Evolutionary conservation across 2,329 filamentous ascomycete genomes (phyloP).

Genomic region (Aureobasidium sp.): DNA sequence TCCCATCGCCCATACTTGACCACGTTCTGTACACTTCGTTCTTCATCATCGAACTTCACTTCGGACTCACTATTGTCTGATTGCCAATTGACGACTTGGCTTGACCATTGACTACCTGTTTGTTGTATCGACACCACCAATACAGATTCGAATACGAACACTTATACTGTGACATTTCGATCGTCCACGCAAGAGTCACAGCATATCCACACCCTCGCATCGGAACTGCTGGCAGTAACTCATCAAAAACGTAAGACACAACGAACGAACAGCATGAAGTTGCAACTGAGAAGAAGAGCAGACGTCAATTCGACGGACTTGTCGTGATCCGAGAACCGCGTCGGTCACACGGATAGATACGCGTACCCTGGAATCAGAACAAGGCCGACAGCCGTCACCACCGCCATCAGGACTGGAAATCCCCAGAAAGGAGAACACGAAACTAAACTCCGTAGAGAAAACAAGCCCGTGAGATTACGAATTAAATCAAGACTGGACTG

Average conservation of each 20-base stretch:
- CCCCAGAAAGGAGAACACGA: not conserved
- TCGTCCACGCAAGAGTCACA: not conserved
- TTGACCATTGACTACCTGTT: not conserved
- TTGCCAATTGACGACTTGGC: not conserved
- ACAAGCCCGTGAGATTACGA: not conserved
- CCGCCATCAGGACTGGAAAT: not conserved
- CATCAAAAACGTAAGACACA: not conserved
- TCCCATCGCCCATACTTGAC: constrained; percentile 4
- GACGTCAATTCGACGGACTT: constrained; percentile 6
- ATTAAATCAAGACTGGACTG: constrained; percentile 4
- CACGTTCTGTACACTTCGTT: not conserved
- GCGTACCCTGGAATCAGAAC: not conserved
- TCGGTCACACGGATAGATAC: not conserved
- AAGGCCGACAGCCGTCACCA: not conserved
- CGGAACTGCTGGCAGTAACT: not conserved
- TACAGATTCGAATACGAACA: not conserved
- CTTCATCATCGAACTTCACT: not conserved
- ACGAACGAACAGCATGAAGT: not conserved
- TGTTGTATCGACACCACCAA: not conserved
- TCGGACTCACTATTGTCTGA: not conserved
- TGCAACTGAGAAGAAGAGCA: not conserved
- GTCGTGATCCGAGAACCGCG: not conserved
- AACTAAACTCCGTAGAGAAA: not conserved
- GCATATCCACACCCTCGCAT: not conserved
- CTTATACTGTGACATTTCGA: not conserved